These are phyloP conservation scores for Canariomyces notabilis DNA, from an alignment of 2,329 filamentous ascomycete genomes.

Conservation along the genomic window DNA sequence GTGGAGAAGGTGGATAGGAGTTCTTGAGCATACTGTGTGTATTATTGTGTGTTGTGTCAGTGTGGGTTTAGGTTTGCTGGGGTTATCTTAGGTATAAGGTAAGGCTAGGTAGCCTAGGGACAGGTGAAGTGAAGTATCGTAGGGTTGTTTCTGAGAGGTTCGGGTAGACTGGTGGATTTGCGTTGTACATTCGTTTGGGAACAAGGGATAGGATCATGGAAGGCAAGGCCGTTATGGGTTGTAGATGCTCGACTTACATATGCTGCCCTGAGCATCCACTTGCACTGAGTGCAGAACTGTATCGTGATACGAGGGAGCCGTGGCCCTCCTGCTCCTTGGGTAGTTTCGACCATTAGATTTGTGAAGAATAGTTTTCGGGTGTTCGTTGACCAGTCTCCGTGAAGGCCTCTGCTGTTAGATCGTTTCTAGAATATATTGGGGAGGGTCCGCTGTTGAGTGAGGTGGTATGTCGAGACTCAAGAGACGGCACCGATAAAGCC, in stretches of 20 bases:
- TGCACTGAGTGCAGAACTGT: constrained; percentile 88
- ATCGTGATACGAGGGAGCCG: constrained; percentile 74
- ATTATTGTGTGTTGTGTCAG: not conserved
- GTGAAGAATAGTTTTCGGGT: not conserved
- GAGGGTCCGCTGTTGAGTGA: no score
- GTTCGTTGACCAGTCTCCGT: not conserved
- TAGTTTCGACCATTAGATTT: constrained; percentile 3
- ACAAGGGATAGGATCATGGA: not conserved
- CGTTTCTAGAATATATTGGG: no score
- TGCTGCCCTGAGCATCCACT: constrained; percentile 82
- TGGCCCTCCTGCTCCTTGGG: not conserved
- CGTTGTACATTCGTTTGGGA: no score
- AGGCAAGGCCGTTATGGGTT: no score
- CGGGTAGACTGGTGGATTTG: no score
- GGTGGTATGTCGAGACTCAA: no score
- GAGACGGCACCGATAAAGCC: no score
- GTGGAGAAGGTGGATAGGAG: constrained; percentile 88
- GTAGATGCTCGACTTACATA: constrained; percentile 57
- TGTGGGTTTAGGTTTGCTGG: not conserved
- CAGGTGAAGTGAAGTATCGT: not conserved
- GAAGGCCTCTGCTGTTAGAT: no score
- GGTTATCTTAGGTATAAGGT: not conserved
- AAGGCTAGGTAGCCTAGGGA: not conserved
- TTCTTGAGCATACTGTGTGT: constrained; percentile 83
- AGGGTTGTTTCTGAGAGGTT: no score